Evolutionary conservation across 805 yeast genomes (phyloP).

Genomic region (Teunomyces barrocoloradensis): DNA sequence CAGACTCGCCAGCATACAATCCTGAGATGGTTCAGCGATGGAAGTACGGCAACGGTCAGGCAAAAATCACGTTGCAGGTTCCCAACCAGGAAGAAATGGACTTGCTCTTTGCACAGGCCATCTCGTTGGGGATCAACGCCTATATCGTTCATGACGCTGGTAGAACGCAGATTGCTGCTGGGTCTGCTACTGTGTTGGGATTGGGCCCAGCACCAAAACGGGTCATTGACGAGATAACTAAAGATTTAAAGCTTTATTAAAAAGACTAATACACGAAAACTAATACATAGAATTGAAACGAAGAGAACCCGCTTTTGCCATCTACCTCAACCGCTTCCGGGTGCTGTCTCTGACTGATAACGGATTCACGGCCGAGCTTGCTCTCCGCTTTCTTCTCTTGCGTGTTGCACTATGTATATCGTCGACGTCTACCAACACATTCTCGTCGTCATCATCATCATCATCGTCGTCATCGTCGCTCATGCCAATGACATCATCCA

Average conservation of each 20-base stretch:
- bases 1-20: slow-evolving; percentile 52
- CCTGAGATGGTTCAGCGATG: slow-evolving; percentile 69
- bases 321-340: slow-evolving; percentile 10
- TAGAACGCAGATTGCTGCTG: slow-evolving; percentile 93
- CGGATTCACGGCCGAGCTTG: slow-evolving; percentile 44
- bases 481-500: slow-evolving; percentile 39
- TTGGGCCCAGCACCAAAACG: slow-evolving; percentile 93
- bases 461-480: slow-evolving; percentile 34
- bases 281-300: slow-evolving; percentile 1
- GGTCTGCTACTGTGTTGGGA: slow-evolving; percentile 94
- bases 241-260: slow-evolving; percentile 70
- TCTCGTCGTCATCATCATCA: slow-evolving; percentile 20
- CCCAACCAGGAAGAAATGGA: slow-evolving; percentile 71
- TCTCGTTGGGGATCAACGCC: slow-evolving; percentile 73
- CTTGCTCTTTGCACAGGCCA: slow-evolving; percentile 73
- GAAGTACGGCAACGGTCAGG: slow-evolving; percentile 80
- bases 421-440: slow-evolving; percentile 19
- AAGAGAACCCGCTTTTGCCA: background rate
- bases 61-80: slow-evolving; percentile 84
- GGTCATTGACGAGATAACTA: slow-evolving; percentile 78
- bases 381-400: slow-evolving; percentile 34
- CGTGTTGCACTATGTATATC: slow-evolving; percentile 17
- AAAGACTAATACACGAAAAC: slow-evolving; percentile 23
- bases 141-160: slow-evolving; percentile 94
- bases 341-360: slow-evolving; percentile 19